A percentile compares a stretch with the other conserved stretches of the same genome.
Conservation (phyloP, 371 early-diverging fungal genomes). For the Mortierella polycephala region DNA sequence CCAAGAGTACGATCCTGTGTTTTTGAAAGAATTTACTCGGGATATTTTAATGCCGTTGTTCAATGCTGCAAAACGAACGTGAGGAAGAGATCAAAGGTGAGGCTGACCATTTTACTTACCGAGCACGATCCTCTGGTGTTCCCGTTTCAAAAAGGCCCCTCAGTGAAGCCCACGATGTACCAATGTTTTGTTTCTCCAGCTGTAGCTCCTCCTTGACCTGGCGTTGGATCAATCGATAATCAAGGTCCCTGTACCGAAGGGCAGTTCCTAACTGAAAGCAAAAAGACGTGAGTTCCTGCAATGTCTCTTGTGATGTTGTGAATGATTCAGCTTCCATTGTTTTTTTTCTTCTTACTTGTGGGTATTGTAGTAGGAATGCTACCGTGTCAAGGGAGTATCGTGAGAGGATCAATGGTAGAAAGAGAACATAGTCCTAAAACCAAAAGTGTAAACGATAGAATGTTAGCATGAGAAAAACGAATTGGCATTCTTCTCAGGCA, state of each 20-base stretch:
- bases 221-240: conserved; percentile 43
- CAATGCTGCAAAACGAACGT: not conserved
- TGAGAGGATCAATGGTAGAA: conserved; percentile 28
- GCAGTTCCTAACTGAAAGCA: conserved; percentile 19
- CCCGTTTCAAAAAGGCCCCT: conserved; percentile 31
- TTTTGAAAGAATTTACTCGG: not conserved
- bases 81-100: too few species aligned
- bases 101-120: conserved; percentile 12
- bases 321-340: not conserved
- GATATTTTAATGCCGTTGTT: not conserved
- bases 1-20: conserved; percentile 29
- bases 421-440: conserved; percentile 28
- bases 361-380: conserved; percentile 23
- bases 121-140: conserved; percentile 37
- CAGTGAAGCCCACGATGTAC: not conserved
- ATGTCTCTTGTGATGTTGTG: too few species aligned
- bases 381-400: conserved; percentile 24
- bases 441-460: too few species aligned
- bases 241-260: conserved; percentile 25
- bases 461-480: too few species aligned
- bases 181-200: conserved; percentile 31
- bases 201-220: conserved; percentile 50
- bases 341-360: conserved; percentile 9
- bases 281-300: too few species aligned
- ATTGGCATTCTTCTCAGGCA: not conserved